phyloP scores from a whole-genome alignment of 805 yeast species.

The Metschnikowia aberdeeniae region DNA sequence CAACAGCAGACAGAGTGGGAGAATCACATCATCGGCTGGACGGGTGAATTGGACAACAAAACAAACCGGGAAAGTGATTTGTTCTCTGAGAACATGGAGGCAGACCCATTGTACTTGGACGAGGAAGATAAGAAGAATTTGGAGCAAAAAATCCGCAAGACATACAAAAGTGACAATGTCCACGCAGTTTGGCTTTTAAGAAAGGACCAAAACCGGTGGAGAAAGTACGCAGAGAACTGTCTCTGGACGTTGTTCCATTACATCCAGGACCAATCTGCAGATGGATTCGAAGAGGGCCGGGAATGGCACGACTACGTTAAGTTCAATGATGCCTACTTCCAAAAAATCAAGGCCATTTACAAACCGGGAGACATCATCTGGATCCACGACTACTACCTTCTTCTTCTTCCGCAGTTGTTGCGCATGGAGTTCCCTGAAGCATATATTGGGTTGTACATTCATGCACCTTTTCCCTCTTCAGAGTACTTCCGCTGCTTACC shows the following conservation, averaged over 20 bases:
- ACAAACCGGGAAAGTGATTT: constrained; percentile 16
- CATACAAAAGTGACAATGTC: constrained; percentile 47
- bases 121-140: constrained; percentile 51
- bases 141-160: constrained; percentile 44
- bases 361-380: constrained; percentile 87
- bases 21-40: constrained; percentile 88
- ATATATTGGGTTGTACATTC: constrained; percentile 73
- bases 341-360: constrained; percentile 67
- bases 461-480: constrained; percentile 91
- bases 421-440: constrained; percentile 74
- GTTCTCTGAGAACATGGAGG: constrained; percentile 31
- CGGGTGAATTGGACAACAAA: constrained; percentile 69
- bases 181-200: constrained; percentile 90
- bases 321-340: constrained; percentile 87
- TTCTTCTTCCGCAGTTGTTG: constrained; percentile 77
- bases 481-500: constrained; percentile 91
- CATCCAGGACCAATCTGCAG: constrained; percentile 71
- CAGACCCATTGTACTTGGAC: constrained; percentile 58
- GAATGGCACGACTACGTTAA: constrained; percentile 86
- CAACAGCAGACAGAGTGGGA: constrained; percentile 75
- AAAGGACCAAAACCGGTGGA: constrained; percentile 77
- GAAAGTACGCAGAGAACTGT: constrained; percentile 82
- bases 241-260: constrained; percentile 96
- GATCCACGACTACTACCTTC: constrained; percentile 86
- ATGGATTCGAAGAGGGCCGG: constrained; percentile 62